Conservation (phyloP, 768 basidiomycete species). For the Tylopilus felleus region DNA sequence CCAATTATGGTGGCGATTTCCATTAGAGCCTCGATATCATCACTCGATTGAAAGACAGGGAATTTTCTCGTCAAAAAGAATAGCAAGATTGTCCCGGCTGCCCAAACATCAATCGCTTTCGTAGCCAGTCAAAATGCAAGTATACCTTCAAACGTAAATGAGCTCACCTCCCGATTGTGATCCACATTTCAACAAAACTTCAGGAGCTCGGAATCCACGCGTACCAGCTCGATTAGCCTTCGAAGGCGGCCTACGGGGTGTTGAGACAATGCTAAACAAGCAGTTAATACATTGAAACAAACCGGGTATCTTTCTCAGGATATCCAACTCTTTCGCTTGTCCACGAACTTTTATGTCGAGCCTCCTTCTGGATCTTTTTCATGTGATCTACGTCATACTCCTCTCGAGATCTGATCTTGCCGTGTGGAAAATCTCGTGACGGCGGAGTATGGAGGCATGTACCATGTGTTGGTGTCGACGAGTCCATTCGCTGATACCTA, state of each 20-base stretch:
- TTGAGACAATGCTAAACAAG: neutral
- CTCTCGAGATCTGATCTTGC: conserved; percentile 44
- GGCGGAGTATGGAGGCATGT: conserved; percentile 79
- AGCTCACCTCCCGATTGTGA: conserved; percentile 85
- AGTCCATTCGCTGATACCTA: conserved; percentile 51
- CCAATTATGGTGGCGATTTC: conserved; percentile 91
- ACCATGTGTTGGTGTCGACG: conserved; percentile 40
- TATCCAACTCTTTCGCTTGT: conserved; percentile 74
- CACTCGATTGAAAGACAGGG: conserved; percentile 89
- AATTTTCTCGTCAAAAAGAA: conserved; percentile 93
- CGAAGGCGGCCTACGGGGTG: conserved; percentile 56
- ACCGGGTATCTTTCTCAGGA: conserved; percentile 73
- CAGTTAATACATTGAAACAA: conserved; percentile 8
- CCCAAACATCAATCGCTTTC: conserved; percentile 95
- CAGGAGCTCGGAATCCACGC: conserved; percentile 93
- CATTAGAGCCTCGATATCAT: conserved; percentile 94
- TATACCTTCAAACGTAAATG: conserved; percentile 7
- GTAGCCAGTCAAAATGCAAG: conserved; percentile 7
- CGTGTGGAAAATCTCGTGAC: conserved; percentile 63
- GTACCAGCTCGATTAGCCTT: conserved; percentile 98
- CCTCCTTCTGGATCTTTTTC: conserved; percentile 58
- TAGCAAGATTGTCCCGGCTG: conserved; percentile 86
- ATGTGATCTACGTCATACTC: conserved; percentile 48
- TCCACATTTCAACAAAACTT: conserved; percentile 91
- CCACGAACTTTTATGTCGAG: conserved; percentile 49